Evolutionary conservation across 345 rosid species (phyloP).

Genomic region (Trapa bicornis): DNA sequence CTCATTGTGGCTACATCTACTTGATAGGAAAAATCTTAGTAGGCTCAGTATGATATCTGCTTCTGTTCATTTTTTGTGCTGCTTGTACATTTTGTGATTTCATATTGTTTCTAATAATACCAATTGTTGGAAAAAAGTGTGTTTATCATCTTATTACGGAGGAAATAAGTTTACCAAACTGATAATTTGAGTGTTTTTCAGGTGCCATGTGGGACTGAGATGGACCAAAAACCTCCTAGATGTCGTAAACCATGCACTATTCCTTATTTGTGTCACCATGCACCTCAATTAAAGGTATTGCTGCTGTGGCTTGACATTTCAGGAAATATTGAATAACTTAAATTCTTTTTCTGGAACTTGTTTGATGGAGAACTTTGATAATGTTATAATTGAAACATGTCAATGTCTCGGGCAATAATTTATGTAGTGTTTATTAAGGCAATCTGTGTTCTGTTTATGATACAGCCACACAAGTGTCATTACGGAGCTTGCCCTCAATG

Average conservation of each 20-base stretch:
- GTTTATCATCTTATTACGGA: no score
- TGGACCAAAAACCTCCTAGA: slow-evolving; percentile 77
- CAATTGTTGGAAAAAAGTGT: no score
- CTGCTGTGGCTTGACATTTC: slow-evolving; percentile 1
- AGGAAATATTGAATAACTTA: not conserved
- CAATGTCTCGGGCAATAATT: not conserved
- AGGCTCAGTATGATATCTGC: no score
- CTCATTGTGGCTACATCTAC: no score
- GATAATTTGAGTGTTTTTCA: slow-evolving; percentile 9
- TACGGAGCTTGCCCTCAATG: slow-evolving; percentile 89
- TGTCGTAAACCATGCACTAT: slow-evolving; percentile 63
- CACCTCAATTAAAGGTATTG: slow-evolving; percentile 50
- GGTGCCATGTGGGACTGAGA: slow-evolving; percentile 99
- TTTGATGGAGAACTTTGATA: not conserved
- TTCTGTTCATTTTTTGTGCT: no score
- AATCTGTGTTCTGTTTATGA: slow-evolving; percentile 10
- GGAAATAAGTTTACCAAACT: not conserved
- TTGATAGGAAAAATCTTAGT: no score
- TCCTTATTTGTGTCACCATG: slow-evolving; percentile 66
- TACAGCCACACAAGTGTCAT: slow-evolving; percentile 85
- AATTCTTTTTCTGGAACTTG: not conserved
- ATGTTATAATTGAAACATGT: not conserved
- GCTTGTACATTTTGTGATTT: no score
- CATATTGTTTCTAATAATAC: no score
- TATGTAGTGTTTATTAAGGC: not conserved